Evolutionary conservation across 106 monocot species (phyloP), one percentile per base, ranked within the genome.

Genomic region (Allium cepa): DNA sequence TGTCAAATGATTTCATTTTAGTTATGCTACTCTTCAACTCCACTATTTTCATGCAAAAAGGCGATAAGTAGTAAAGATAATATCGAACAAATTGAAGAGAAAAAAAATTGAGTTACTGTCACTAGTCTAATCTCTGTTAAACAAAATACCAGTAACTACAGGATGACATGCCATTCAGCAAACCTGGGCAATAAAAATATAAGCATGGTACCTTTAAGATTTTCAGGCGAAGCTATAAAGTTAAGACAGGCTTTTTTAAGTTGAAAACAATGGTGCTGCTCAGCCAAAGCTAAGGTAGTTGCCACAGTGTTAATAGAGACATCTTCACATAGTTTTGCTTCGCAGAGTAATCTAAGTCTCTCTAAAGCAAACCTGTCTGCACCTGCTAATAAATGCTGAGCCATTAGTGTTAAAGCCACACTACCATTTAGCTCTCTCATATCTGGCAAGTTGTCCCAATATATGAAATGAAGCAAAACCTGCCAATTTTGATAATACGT

Each of bases 401-500:
- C 84, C 90, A 94, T 94, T 57, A 90, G 74, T 47, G 87, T 87
- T 49, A 79, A 84, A 49, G 82, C 90, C 46, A 90, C 69, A 36
- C 36, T 36, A 16, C 81, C 86, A 50, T 78, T 78, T 56, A 94
- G 77, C 71, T 94, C 94, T 77, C 90, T 87, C 76, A 90, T 78
- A 61, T 87, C 87, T 59, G 94, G 94, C 55, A 90, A 73, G 14
- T 48, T 56, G 76, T 94, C 94, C 90, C 87, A 90, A 73, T 94
- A 94, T 45, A 94, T 90, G 67, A 90, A 94, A 76, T 90, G 87
- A 47, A 94, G 86, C 57, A 94, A 69, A 69, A 90, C 93, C 93
- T 94, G 80, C 62, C 36, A 36, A 36, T 36, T 36, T 1, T 5
- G 5, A 36, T 36, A 36, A 5, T 36, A 4, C 36, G 36, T 36